Evolutionary conservation across 2,329 filamentous ascomycete species (phyloP).

Genomic region (Clathrospora elynae): DNA sequence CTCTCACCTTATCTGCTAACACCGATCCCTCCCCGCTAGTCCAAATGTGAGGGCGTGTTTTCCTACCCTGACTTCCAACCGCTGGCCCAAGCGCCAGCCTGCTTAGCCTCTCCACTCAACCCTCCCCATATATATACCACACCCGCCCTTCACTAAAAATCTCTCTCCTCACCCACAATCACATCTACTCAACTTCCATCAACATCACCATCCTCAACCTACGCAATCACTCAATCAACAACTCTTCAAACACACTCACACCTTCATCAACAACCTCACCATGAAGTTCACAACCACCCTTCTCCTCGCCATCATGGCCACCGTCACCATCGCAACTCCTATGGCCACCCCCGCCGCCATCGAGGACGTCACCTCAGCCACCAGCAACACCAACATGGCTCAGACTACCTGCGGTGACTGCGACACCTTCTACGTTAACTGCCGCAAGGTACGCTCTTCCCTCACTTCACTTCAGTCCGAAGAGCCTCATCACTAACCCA

Average conservation of each 20-base stretch:
- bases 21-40: too few species aligned
- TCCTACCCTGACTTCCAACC: too few species aligned
- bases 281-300: constrained; percentile 1
- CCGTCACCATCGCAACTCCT: background rate
- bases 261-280: background rate
- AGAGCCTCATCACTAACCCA: background rate
- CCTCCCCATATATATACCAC: too few species aligned
- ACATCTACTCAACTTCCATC: too few species aligned
- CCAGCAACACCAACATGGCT: background rate
- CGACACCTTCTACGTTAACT: background rate
- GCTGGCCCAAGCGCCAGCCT: too few species aligned
- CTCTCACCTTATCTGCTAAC: too few species aligned
- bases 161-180: too few species aligned
- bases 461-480: background rate
- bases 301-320: background rate
- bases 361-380: background rate
- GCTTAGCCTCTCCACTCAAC: too few species aligned
- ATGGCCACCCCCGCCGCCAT: background rate
- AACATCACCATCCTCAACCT: background rate
- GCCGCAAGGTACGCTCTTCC: background rate
- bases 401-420: constrained; percentile 1
- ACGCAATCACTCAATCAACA: background rate
- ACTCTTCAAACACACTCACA: background rate
- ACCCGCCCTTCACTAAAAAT: too few species aligned
- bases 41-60: too few species aligned